Base-by-base conservation (phyloP, 208 protist genomes). In the Leishmania braziliensis region DNA sequence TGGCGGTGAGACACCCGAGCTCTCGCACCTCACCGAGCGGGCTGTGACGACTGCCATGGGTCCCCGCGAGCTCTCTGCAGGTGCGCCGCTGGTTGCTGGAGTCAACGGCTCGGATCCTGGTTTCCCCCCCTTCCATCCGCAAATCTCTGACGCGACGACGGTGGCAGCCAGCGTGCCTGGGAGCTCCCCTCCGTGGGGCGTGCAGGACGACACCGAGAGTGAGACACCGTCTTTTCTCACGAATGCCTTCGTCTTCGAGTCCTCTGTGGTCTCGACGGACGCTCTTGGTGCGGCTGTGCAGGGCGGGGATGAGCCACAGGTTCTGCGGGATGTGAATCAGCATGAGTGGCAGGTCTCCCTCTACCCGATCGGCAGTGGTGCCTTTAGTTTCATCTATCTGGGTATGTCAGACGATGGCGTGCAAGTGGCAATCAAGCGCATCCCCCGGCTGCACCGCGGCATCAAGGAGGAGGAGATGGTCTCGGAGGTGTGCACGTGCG, bases 391-490 rank as follows among this genome's bases (percentile, higher is more conserved):
- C 33, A 89, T 97, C 39, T 97, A 91, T 79, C 80, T 95, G 16
- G 93, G 91, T 39, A 86, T 95, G 81, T 90, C 88, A 8, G 87
- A 92, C 65, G 89, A 92, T 62, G 93, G 93, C 16, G 86, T 87
- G 46, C 94, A 94, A 82, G 94, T 95, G 23, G 94, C 92, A 4
- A 93, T 97, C 79, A 97, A 97, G 84, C 92, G 87, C 60, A 93
- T 97, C 63, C 82, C 89, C 58, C 89, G 91, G 1, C 80, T 83
- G 33, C 89, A 90, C 71, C 91, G 91, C 79, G 85, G 89, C 46
- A 92, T 92, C 83, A 89, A 89, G 72, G 84, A 90, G 77, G 84
- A 90, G 76, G 88, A 88, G 66, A 82, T 95, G 71, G 88, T 92
- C 73, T 85, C 77, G 56, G 92, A 95, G 83, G 89, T 97, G 70